Evolutionary conservation across 2,329 filamentous ascomycete species (phyloP).

Genomic region (Botryotinia narcissicola): DNA sequence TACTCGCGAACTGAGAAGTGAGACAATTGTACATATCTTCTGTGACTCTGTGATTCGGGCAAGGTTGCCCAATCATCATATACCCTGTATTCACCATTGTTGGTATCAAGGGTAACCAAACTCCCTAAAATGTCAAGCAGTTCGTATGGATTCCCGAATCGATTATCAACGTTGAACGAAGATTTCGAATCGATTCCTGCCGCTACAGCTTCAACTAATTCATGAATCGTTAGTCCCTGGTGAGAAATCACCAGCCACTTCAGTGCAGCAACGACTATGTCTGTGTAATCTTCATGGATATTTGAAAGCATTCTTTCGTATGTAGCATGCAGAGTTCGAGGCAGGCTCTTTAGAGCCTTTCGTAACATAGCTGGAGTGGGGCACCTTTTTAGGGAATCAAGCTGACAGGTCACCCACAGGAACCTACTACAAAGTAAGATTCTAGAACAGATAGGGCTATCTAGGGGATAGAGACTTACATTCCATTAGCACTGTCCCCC

Average conservation of each 20-base stretch:
- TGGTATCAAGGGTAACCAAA: background rate
- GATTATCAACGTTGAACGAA: background rate
- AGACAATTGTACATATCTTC: background rate
- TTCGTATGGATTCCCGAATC: background rate
- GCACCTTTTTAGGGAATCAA: background rate
- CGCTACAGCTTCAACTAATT: conserved; percentile 9
- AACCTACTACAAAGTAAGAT: background rate
- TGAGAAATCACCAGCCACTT: background rate
- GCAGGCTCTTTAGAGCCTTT: background rate
- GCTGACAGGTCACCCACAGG: conserved; percentile 4
- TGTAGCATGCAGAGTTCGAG: background rate
- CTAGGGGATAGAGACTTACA: background rate
- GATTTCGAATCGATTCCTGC: background rate
- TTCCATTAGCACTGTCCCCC: background rate
- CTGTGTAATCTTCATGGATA: background rate
- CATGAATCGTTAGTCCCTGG: background rate
- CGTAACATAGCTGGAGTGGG: conserved; percentile 2
- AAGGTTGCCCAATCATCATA: no score
- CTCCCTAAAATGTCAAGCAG: background rate
- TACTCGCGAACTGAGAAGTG: conserved; percentile 1
- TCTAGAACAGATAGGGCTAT: background rate
- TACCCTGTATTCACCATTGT: no score
- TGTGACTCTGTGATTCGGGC: background rate
- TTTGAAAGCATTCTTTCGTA: background rate
- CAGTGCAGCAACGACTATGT: background rate